These are phyloP conservation scores for Datura wrightii DNA, from an alignment of 257 asterid species.

Conservation along the genomic window DNA sequence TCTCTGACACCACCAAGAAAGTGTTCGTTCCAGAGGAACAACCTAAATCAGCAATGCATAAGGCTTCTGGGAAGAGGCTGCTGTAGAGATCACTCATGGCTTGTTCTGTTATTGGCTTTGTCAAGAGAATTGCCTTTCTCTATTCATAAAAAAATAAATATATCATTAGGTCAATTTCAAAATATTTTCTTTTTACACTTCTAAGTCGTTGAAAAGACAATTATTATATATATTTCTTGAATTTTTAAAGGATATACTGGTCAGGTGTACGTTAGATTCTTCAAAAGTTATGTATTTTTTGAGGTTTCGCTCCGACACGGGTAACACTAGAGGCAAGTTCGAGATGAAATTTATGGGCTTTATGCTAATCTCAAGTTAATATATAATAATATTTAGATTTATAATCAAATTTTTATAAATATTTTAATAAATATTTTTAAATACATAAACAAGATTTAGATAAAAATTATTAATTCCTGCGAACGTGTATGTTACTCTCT, in stretches of 20 bases:
- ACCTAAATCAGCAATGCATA: slow-evolving; percentile 35
- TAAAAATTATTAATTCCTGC: too few species aligned
- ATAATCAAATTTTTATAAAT: too few species aligned
- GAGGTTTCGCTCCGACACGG: too few species aligned
- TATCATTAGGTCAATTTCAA: not conserved
- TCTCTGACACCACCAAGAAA: slow-evolving; percentile 37
- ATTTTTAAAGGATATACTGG: not conserved
- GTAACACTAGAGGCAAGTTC: not conserved
- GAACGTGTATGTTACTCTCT: not conserved
- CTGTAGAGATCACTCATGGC: slow-evolving; percentile 43
- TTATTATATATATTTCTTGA: not conserved
- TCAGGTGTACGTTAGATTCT: not conserved
- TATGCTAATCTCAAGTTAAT: not conserved
- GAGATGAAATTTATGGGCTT: not conserved
- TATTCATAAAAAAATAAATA: not conserved
- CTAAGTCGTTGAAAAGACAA: too few species aligned
- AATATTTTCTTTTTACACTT: not conserved
- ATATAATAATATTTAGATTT: too few species aligned
- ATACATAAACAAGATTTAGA: too few species aligned
- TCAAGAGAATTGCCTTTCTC: slow-evolving; percentile 54
- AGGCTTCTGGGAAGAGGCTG: not conserved
- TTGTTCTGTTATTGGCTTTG: slow-evolving; percentile 46
- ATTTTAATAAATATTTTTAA: too few species aligned
- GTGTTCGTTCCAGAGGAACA: slow-evolving; percentile 33
- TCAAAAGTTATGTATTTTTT: too few species aligned